Evolutionary conservation across 2,329 filamentous ascomycete species (phyloP), one percentile per base, ranked within the genome.

Genomic region (Ambrosiella cleistominuta): DNA sequence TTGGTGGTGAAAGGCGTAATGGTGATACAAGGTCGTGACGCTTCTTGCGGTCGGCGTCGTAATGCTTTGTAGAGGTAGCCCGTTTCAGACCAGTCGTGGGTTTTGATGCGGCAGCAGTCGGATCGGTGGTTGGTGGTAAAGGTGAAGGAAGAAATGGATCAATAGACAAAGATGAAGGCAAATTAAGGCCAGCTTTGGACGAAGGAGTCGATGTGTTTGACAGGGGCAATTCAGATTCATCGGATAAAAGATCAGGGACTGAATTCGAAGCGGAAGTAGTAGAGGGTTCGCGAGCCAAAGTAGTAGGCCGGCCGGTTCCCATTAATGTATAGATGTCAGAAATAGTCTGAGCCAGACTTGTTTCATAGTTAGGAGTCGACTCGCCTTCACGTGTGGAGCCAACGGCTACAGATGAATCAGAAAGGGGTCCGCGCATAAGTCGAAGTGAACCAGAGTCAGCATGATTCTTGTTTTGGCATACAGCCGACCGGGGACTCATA

Each of bases 51-150:
- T 60, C 59, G 19, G 56, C 56, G 59, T 60, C 59, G 52, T 55
- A 57, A 12, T 60, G 56, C 45, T 60, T 60, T 35, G 59, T 60
- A 4, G 59, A 60, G 19, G 59, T 54, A 47, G 59, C 59, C 58
- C 59, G 57, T 52, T 45, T 54, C 13, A 60, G 40, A 4, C 59
- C 56, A 45, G 13, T 56, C 35, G 39, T 39, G 9, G 35, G 54
- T 9, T 27, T 47, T 8, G 40, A 35, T 5, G 36, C 49, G 12
- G 57, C 36, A 13, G 37, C 38, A 15, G 51, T 27, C n/a, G 36
- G 6, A 19, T 7, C 37, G 3, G 17, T 53, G 12, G 35, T 11
- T 38, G 15, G 42, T n/a, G 42, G 52, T 15, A 49, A 52, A 55
- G 36, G 42, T 15, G 45, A 58, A 7, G 51, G 42, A 17, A 44